Percentiles rank a stretch among this genome's conserved stretches.
Conservation (phyloP, 805 yeast genomes). For the Priceomyces haplophilus region DNA sequence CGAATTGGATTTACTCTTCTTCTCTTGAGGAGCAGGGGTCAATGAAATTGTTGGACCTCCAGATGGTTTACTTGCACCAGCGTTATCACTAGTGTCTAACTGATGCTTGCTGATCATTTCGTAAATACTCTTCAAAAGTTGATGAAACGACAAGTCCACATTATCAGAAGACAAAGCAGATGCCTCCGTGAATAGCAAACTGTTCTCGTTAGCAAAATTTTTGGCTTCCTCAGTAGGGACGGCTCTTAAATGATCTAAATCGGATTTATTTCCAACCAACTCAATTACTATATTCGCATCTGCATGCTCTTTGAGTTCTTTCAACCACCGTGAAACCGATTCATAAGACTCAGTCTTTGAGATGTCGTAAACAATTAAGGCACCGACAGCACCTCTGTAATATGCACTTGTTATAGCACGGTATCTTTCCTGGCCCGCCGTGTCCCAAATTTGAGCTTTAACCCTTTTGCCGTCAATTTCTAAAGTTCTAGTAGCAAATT, state of each 20-base stretch:
- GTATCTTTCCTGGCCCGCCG: conserved; percentile 98
- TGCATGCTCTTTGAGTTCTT: conserved; percentile 88
- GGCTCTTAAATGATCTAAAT: conserved; percentile 87
- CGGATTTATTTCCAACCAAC: conserved; percentile 88
- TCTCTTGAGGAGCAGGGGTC: conserved; percentile 89
- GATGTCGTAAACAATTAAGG: conserved; percentile 91
- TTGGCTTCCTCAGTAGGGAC: conserved; percentile 98
- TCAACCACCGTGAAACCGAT: conserved; percentile 82
- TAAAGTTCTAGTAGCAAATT: conserved; percentile 93
- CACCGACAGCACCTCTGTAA: conserved; percentile 98
- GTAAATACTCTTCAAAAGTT: conserved; percentile 86
- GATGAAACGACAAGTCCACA: conserved; percentile 92
- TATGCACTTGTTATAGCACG: conserved; percentile 97
- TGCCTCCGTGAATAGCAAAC: conserved; percentile 90
- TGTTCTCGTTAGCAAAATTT: conserved; percentile 90
- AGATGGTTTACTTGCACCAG: conserved; percentile 54
- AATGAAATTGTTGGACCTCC: conserved; percentile 88
- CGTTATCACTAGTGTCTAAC: conserved; percentile 77
- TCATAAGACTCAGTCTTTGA: conserved; percentile 86
- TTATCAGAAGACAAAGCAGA: conserved; percentile 92
- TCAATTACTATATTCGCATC: conserved; percentile 94
- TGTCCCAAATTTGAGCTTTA: conserved; percentile 96
- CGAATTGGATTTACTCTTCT: conserved; percentile 53
- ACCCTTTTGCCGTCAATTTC: conserved; percentile 81
- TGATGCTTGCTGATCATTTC: conserved; percentile 93